A percentile compares a stretch with the other conserved stretches of the same genome.
These are phyloP conservation scores for Lentithecium fluviatile DNA, from an alignment of 495 filamentous ascomycete genomes.

Conservation along the genomic window DNA sequence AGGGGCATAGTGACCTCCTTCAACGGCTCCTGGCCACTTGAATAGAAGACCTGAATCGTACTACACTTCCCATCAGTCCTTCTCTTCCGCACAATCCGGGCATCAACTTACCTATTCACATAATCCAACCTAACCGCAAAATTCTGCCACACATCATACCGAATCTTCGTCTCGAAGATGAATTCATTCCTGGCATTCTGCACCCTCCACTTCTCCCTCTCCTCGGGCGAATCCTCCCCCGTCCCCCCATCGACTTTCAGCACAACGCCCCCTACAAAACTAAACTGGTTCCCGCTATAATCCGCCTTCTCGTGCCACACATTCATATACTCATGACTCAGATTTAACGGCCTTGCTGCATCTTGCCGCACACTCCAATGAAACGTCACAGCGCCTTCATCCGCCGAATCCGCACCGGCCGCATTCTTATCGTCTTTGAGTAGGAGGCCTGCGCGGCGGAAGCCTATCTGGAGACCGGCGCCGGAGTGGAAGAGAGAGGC, in stretches of 20 bases:
- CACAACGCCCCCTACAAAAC: constrained; percentile 17
- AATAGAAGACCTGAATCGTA: constrained; percentile 30
- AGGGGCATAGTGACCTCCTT: constrained; percentile 6
- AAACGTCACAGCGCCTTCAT: constrained; percentile 26
- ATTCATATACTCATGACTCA: constrained; percentile 34
- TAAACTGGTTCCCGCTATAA: constrained; percentile 25
- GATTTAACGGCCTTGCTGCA: constrained; percentile 10
- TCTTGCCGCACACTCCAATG: constrained; percentile 31
- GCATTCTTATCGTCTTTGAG: constrained; percentile 18
- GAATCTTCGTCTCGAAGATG: constrained; percentile 10
- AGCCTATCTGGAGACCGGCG: constrained; percentile 18
- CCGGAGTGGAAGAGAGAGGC: constrained; percentile 12
- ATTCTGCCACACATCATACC: constrained; percentile 21
- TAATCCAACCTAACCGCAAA: constrained; percentile 28
- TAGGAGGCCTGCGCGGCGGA: constrained; percentile 26
- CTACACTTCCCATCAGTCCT: background rate
- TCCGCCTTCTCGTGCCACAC: constrained; percentile 31
- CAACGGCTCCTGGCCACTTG: constrained; percentile 8
- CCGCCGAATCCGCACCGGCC: constrained; percentile 13
- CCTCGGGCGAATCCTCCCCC: constrained; percentile 5
- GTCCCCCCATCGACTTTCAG: constrained; percentile 17
- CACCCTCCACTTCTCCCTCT: constrained; percentile 16
- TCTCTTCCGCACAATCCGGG: too few relatives aligned
- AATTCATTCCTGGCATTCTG: constrained; percentile 20
- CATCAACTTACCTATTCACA: constrained; percentile 17